A percentile compares a stretch with the other conserved stretches of the same genome.
These are phyloP conservation scores for Arabidopsis lyrata DNA, from an alignment of 441 rosid genomes.

Conservation along the genomic window DNA sequence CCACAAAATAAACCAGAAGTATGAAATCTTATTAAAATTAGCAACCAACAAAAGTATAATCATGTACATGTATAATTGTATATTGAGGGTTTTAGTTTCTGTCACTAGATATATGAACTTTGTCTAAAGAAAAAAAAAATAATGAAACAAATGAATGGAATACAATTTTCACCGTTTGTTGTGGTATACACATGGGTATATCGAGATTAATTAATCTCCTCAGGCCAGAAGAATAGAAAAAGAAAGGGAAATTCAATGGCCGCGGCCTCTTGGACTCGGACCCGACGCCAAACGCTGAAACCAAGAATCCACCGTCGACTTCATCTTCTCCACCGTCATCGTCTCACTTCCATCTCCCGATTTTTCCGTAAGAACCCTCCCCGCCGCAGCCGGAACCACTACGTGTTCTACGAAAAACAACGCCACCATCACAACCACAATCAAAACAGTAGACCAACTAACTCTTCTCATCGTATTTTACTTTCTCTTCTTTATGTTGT, in stretches of 20 bases:
- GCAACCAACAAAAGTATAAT: conserved; percentile 8
- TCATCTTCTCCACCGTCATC: conserved; percentile 33
- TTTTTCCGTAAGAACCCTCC: conserved; percentile 39
- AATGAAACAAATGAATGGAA: conserved; percentile 31
- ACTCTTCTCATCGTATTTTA: conserved; percentile 33
- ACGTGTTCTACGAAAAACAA: conserved; percentile 36
- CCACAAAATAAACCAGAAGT: conserved; percentile 5
- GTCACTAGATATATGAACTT: conserved; percentile 7
- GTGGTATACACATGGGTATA: not conserved
- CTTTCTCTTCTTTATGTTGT: conserved; percentile 2
- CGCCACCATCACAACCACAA: conserved; percentile 31
- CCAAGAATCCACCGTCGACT: conserved; percentile 43
- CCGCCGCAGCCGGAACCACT: conserved; percentile 43
- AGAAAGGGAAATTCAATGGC: conserved; percentile 18
- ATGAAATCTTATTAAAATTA: conserved; percentile 9
- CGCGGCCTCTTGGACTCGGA: conserved; percentile 45
- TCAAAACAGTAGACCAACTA: conserved; percentile 40
- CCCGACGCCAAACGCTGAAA: conserved; percentile 46
- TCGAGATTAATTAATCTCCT: conserved; percentile 11
- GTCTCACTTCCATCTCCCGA: conserved; percentile 22
- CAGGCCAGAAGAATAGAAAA: not conserved
- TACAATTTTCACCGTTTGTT: conserved; percentile 19
- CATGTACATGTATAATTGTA: conserved; percentile 37
- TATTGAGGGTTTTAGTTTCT: conserved; percentile 19
- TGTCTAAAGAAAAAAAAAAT: not conserved